Base-by-base conservation (phyloP, 2,329 filamentous ascomycete species). In the Orbilia ellipsospora region DNA sequence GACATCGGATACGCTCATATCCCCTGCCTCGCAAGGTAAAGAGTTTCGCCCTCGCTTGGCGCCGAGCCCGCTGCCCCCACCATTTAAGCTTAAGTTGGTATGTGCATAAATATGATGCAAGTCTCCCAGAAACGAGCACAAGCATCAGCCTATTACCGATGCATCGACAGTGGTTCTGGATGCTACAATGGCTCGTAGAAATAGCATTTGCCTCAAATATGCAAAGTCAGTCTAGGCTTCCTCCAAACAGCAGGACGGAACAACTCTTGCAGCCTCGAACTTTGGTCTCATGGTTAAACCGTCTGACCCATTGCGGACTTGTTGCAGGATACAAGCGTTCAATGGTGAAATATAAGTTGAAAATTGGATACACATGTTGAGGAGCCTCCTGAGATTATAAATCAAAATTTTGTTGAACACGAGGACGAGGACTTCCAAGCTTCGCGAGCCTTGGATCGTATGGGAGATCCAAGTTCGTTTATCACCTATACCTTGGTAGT, bases 231-330 rank as follows among this genome's bases (percentile, higher is more conserved):
- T 7, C 31, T 63, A 63, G 66, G 59, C 66, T 70, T 63, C 57
- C 56, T 45, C 48, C 42, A 51, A 55, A 18, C 12, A 51, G 18
- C 44, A 51, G 42, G 28, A 61, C 42, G 28, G 28, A 26, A 36
- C 15, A 12, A 56, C 2, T 13, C 18, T 23, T 13, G 48, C 48
- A 23, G 48, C 48, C 52, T 69, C 56, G 45, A 57, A 31, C 55
- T 50, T 69, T 57, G 66, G 57, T 63, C 66, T 45, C 57, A 56
- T 70, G 51, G 66, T 42, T 70, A 42, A 42, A 50, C 57, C 57
- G 45, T 63, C 57, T 63, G 66, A 70, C 66, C 48, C 42, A 16
- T 36, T 50, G 18, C 66, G 16, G 57, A 40, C 28, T 45, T 52
- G 23, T 70, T 61, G 57, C 57, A 63, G 59, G 26, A 63, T 56